Evolutionary conservation across 2,329 filamentous ascomycete species (phyloP).

Genomic region (Colletotrichum eremochloae): DNA sequence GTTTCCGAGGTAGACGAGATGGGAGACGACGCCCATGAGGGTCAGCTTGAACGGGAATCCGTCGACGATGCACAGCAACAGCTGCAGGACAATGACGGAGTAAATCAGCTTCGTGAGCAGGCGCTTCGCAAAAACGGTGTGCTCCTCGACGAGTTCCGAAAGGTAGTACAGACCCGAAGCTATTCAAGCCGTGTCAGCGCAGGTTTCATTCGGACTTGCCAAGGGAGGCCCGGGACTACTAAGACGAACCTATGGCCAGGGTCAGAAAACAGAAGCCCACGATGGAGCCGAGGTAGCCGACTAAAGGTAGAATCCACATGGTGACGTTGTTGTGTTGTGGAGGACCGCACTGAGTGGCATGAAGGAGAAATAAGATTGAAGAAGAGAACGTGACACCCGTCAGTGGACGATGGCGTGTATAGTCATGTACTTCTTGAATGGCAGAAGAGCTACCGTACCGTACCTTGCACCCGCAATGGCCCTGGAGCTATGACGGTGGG

Average conservation of each 20-base stretch:
- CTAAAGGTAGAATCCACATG: conserved; percentile 96
- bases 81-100: conserved; percentile 79
- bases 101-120: conserved; percentile 91
- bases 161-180: conserved; percentile 99
- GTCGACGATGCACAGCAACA: conserved; percentile 83
- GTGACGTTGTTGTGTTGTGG: conserved; percentile 46
- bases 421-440: not conserved
- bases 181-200: conserved; percentile 50
- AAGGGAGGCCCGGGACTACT: conserved; percentile 29
- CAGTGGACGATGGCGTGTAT: not conserved
- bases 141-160: conserved; percentile 97
- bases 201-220: not conserved
- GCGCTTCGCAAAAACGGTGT: conserved; percentile 91
- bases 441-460: not conserved
- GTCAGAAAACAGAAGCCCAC: conserved; percentile 95
- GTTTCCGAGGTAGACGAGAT: conserved; percentile 90
- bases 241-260: conserved; percentile 82
- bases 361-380: not conserved
- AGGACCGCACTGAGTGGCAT: conserved; percentile 13
- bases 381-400: conserved; percentile 3
- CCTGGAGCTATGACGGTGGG: conserved; percentile 19
- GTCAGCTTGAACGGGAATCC: conserved; percentile 85
- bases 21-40: conserved; percentile 81
- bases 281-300: conserved; percentile 89
- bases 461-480: conserved; percentile 5